These are phyloP conservation scores for Gossypium sturtianum DNA, from an alignment of 345 rosid species.

Conservation along the genomic window DNA sequence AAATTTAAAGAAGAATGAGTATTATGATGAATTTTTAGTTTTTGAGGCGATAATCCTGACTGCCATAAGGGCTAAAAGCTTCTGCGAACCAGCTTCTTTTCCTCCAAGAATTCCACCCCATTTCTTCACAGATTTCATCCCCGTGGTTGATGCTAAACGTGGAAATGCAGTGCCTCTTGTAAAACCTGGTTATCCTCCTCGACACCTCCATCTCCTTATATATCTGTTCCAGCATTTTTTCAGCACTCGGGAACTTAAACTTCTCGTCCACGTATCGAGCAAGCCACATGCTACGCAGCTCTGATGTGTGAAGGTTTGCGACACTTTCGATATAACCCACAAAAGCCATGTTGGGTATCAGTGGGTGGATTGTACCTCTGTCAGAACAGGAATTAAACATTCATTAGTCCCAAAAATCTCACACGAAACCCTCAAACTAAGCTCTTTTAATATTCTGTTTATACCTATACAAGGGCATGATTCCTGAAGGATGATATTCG, in stretches of 20 bases:
- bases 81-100: constrained; percentile 59
- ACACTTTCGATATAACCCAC: constrained; percentile 73
- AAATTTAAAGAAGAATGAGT: not conserved
- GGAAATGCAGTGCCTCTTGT: constrained; percentile 79
- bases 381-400: not conserved
- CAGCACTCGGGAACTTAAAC: constrained; percentile 62
- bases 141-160: constrained; percentile 85
- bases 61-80: constrained; percentile 54
- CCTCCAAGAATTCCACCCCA: constrained; percentile 73
- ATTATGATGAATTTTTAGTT: not conserved
- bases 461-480: constrained; percentile 17
- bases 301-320: constrained; percentile 73
- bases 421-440: not conserved
- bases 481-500: constrained; percentile 45
- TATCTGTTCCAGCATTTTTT: constrained; percentile 56
- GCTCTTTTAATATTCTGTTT: not conserved
- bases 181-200: constrained; percentile 64
- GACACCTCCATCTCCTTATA: constrained; percentile 49
- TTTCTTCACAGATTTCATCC: constrained; percentile 73
- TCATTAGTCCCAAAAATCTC: not conserved
- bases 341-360: constrained; percentile 65
- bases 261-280: constrained; percentile 43
- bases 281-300: constrained; percentile 73
- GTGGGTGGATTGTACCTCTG: constrained; percentile 11
- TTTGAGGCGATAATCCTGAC: not conserved